Base-by-base conservation (phyloP, 768 basidiomycete species). In the Mycena sanguinolenta region DNA sequence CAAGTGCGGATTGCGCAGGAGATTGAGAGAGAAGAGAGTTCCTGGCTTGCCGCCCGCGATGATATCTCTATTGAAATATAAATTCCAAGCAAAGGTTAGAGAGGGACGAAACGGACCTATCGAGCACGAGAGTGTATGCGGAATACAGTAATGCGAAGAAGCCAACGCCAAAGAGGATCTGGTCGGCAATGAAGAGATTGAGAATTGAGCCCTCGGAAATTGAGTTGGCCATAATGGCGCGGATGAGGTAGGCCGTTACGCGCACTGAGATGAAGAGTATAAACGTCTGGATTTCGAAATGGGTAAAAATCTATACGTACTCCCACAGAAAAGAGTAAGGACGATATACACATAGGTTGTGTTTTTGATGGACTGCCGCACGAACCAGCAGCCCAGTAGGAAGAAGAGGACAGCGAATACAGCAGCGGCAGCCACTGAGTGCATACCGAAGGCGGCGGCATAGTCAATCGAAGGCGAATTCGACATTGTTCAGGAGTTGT, bases 61-160 rank as follows among this genome's bases (percentile, higher is more conserved):
- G 1, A 71, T 52, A 44, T 79, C 74, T 13, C 79, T 80, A 30
- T 25, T 39, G 10, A 21, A 55, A 49, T 25, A 21, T 28, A 13
- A 59, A 36, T 4, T n/a, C 36, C 5, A 34, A 44, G 17, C 5
- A 34, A 28, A 53, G 9, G 63, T 78, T 14, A 14, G 42, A 64
- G 77, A 42, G 10, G 32, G 32, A 34, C 32, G n/a, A n/a, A 64
- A 69, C 67, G 44, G 39, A 86, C 86, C 84, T 76, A 63, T 86
- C 84, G 19, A 84, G 69, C 9, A 84, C 82, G 3, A 86, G 78
- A 0, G 78, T 82, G 60, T 84, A 86, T 0, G 83, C 78, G 1
- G 84, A 82, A 58, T 82, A 84, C 17, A 87, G 71, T 9, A 87
- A 73, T n/a, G 81, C 83, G 46, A 84, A 82, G 73, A 84, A 86